Evolutionary conservation across 2,329 filamentous ascomycete genomes (phyloP).

Genomic region (Reticulascus tulasneorum): DNA sequence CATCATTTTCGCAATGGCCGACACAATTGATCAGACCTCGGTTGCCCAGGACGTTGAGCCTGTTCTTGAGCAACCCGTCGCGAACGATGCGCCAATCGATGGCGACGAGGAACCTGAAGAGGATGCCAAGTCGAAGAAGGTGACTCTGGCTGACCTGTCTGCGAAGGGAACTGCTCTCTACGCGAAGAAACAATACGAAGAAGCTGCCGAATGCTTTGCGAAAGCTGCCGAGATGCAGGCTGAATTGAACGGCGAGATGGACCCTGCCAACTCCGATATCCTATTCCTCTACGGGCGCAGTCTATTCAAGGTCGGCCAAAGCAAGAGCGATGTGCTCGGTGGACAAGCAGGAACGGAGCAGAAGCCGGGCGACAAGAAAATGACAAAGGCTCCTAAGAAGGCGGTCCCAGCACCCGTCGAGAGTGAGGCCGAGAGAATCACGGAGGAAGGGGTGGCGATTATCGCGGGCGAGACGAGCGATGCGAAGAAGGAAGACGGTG

Average conservation of each 20-base stretch:
- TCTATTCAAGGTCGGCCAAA: slow-evolving; percentile 88
- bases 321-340: slow-evolving; percentile 90
- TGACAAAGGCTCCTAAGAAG: slow-evolving; percentile 35
- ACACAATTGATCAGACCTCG: slow-evolving; percentile 22
- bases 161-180: slow-evolving; percentile 82
- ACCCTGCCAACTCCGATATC: slow-evolving; percentile 84
- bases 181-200: slow-evolving; percentile 81
- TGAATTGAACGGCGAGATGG: slow-evolving; percentile 87
- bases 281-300: slow-evolving; percentile 93
- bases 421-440: slow-evolving; percentile 36
- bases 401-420: slow-evolving; percentile 21
- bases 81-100: slow-evolving; percentile 9
- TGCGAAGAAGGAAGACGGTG: slow-evolving; percentile 31
- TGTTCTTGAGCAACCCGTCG: slow-evolving; percentile 19
- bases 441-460: slow-evolving; percentile 42
- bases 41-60: slow-evolving; percentile 15
- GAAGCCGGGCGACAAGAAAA: slow-evolving; percentile 26
- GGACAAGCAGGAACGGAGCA: slow-evolving; percentile 65
- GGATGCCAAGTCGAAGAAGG: slow-evolving; percentile 48
- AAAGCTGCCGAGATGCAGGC: slow-evolving; percentile 87
- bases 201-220: slow-evolving; percentile 83
- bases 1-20: slow-evolving; percentile 19
- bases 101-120: slow-evolving; percentile 28
- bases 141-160: slow-evolving; percentile 72
- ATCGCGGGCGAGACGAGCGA: slow-evolving; percentile 41